Evolutionary conservation across 2,329 filamentous ascomycete species (phyloP).

Genomic region (Anisogramma anomala): DNA sequence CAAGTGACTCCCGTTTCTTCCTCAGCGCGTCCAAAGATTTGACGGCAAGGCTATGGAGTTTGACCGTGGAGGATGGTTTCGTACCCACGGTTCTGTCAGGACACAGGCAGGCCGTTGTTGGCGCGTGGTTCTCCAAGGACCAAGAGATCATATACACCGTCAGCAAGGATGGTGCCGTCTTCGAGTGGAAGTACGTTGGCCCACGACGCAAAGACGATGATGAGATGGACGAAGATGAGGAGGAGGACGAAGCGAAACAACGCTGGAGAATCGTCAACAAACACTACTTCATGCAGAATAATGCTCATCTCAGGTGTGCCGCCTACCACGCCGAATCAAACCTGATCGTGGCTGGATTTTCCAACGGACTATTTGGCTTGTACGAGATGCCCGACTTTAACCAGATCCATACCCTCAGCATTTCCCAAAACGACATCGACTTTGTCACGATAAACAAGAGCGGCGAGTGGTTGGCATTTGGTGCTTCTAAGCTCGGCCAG

Average conservation of each 20-base stretch:
- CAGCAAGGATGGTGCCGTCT: constrained; percentile 94
- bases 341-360: constrained; percentile 93
- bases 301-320: constrained; percentile 79
- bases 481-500: constrained; percentile 87
- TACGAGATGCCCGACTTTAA: constrained; percentile 96
- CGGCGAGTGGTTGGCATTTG: constrained; percentile 95
- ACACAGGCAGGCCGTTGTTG: constrained; percentile 79
- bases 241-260: constrained; percentile 52
- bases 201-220: constrained; percentile 48
- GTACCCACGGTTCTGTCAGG: constrained; percentile 80
- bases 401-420: constrained; percentile 82
- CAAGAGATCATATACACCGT: constrained; percentile 95
- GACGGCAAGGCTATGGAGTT: constrained; percentile 89
- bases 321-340: constrained; percentile 77
- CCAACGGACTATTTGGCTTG: constrained; percentile 82
- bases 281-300: constrained; percentile 89
- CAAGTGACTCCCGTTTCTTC: constrained; percentile 89
- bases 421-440: constrained; percentile 94
- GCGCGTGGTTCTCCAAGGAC: constrained; percentile 93
- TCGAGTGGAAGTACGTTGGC: constrained; percentile 77
- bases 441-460: constrained; percentile 88
- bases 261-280: constrained; percentile 86
- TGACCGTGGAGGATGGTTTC: constrained; percentile 78
- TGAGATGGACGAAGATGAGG: constrained; percentile 43
- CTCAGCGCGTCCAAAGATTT: constrained; percentile 84